These are phyloP conservation scores for Phaeotremella fagi DNA, from an alignment of 768 basidiomycete species.

Conservation along the genomic window DNA sequence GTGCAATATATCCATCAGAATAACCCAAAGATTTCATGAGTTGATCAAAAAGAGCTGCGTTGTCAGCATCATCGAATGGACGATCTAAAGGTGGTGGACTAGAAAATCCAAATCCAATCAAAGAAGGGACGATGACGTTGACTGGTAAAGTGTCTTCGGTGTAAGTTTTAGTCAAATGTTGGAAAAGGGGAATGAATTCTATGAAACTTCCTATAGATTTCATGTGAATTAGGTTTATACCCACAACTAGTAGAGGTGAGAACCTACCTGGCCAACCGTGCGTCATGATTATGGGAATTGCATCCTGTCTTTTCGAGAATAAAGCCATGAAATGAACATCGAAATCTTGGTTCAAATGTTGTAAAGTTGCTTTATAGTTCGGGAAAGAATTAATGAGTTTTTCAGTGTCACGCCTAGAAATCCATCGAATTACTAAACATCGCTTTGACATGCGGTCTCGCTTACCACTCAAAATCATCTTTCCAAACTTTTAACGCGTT, in stretches of 20 bases:
- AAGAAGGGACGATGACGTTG: slow-evolving; percentile 20
- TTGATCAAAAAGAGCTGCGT: slow-evolving; percentile 29
- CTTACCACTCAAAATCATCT: too few species aligned
- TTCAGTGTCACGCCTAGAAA: neutral
- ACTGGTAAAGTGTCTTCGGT: too few species aligned
- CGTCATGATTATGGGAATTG: slow-evolving; percentile 22
- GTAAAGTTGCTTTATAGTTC: neutral
- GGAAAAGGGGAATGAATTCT: slow-evolving; percentile 11
- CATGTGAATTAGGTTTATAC: too few species aligned
- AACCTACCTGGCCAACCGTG: slow-evolving; percentile 17
- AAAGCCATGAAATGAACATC: slow-evolving; percentile 24
- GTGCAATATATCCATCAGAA: slow-evolving; percentile 35
- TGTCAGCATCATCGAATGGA: slow-evolving; percentile 22
- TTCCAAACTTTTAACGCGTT: neutral
- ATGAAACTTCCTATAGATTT: slow-evolving; percentile 6
- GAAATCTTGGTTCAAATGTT: neutral
- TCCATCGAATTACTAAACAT: neutral
- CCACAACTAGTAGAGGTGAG: too few species aligned
- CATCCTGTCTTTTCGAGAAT: slow-evolving; percentile 21
- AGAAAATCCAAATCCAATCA: slow-evolving; percentile 35
- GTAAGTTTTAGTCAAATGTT: neutral
- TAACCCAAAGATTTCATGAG: slow-evolving; percentile 41
- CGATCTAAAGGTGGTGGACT: slow-evolving; percentile 24
- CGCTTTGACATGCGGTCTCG: too few species aligned
- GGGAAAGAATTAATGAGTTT: neutral